Percentiles rank a stretch among this genome's conserved stretches.
Evolutionary conservation across 805 yeast genomes (phyloP).

Genomic region (Blastobotrys robertii): DNA sequence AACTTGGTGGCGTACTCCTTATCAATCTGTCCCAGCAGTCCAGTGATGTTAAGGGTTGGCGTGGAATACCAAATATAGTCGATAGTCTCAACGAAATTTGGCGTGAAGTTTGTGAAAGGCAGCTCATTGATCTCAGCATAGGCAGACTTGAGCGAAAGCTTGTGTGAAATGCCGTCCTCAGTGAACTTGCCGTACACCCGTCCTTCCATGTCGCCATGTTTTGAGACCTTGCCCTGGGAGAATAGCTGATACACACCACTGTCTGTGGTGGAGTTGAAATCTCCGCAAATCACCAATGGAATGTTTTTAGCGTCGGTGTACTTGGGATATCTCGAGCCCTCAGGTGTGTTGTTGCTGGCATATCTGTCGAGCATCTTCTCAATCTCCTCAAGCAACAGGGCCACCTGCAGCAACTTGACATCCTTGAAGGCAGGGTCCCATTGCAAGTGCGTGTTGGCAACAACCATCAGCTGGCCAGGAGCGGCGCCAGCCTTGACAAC

Average conservation of each 20-base stretch:
- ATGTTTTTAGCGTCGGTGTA: slow-evolving; percentile 41
- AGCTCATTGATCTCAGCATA: slow-evolving; percentile 79
- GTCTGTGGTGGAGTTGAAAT: slow-evolving; percentile 77
- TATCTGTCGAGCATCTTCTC: slow-evolving; percentile 51
- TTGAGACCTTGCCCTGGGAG: slow-evolving; percentile 67
- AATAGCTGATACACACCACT: slow-evolving; percentile 91
- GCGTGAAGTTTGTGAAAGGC: slow-evolving; percentile 91
- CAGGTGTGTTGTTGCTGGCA: slow-evolving; percentile 21
- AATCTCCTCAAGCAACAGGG: slow-evolving; percentile 80
- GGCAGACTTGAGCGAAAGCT: slow-evolving; percentile 72
- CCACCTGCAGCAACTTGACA: slow-evolving; percentile 93
- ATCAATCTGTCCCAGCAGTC: slow-evolving; percentile 78
- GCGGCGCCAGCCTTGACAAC: slow-evolving; percentile 41
- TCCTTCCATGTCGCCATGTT: slow-evolving; percentile 74
- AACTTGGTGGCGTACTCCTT: slow-evolving; percentile 61
- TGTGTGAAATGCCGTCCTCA: slow-evolving; percentile 76
- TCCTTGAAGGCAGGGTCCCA: slow-evolving; percentile 98
- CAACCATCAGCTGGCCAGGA: slow-evolving; percentile 53
- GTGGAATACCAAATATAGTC: slow-evolving; percentile 96
- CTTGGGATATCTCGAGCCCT: slow-evolving; percentile 27
- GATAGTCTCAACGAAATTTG: slow-evolving; percentile 84
- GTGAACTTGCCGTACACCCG: slow-evolving; percentile 87
- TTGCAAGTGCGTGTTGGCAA: slow-evolving; percentile 90
- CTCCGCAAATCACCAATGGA: slow-evolving; percentile 88
- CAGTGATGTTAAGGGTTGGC: slow-evolving; percentile 67